Conservation (phyloP, 805 yeast genomes). For the Lachancea nothofagi region DNA sequence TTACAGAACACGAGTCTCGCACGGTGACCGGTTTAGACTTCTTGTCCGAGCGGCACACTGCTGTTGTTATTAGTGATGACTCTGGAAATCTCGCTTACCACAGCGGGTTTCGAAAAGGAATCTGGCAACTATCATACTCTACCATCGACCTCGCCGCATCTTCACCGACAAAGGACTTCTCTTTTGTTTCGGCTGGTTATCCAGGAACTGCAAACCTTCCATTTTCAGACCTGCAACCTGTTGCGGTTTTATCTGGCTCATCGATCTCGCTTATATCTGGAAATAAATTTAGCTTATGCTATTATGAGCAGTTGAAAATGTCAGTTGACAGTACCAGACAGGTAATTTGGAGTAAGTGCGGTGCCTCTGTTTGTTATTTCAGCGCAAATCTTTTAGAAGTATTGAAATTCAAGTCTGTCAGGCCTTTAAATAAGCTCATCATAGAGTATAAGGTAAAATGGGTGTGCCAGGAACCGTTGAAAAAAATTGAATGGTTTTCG, state of each 20-base stretch:
- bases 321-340: not conserved
- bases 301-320: not conserved
- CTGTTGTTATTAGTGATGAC: slow-evolving; percentile 49
- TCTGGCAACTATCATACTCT: slow-evolving; percentile 24
- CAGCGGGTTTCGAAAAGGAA: slow-evolving; percentile 47
- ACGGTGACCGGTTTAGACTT: slow-evolving; percentile 43
- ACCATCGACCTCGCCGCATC: slow-evolving; percentile 16
- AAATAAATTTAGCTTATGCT: not conserved
- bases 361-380: slow-evolving; percentile 19
- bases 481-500: slow-evolving; percentile 22
- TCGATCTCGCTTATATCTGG: slow-evolving; percentile 2
- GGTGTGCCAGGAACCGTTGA: slow-evolving; percentile 5
- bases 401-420: not conserved
- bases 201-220: slow-evolving; percentile 8
- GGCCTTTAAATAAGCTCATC: not conserved
- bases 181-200: slow-evolving; percentile 12
- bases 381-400: slow-evolving; percentile 9
- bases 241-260: slow-evolving; percentile 24
- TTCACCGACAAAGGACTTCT: slow-evolving; percentile 8
- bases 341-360: slow-evolving; percentile 18
- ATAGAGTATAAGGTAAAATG: not conserved
- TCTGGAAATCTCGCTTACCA: slow-evolving; percentile 59
- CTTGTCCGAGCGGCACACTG: slow-evolving; percentile 48
- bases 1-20: slow-evolving; percentile 32
- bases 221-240: slow-evolving; percentile 12